Base-by-base conservation (phyloP, 2,329 filamentous ascomycete species). In the Bimuria novae-zelandiae region DNA sequence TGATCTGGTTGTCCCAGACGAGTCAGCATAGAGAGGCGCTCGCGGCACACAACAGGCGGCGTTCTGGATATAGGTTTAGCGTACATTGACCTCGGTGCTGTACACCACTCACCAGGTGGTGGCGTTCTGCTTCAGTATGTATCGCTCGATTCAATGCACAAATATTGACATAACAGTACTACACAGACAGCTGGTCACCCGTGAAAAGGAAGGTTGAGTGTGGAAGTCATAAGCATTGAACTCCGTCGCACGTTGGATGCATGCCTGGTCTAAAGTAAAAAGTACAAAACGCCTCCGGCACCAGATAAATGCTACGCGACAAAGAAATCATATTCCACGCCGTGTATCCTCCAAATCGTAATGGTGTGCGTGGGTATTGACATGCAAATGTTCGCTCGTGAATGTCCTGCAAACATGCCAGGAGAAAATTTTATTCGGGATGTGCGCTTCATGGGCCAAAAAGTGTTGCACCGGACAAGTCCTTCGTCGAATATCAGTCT, bases 231-330 rank as follows among this genome's bases (percentile, higher is more conserved):
- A 43, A 19, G 22, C 40, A 21, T 43, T 43, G 25, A 23, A 46
- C 21, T 25, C 21, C 29, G 43, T 23, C 11, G 43, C 43, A 46
- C 30, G 10, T 21, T 46, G 43, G 7, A 36, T 46, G 43, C 30
- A 23, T 44, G 8, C 40, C n/a, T 41, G 7, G 43, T 36, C 43
- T 46, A 46, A 27, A n/a, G n/a, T 27, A 14, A 36, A 46, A 17
- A 25, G 33, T 27, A 27, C 22, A 25, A 46, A 46, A 46, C 30
- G 30, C 30, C 43, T 11, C 43, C 43, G 27, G 21, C 43, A 35
- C 43, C 43, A 22, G n/a, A n/a, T n/a, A 46, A 46, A 46, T 46
- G 43, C 43, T 35, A 36, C 8, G 43, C 23, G 30, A 43, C 3
- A 43, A 17, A 19, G n/a, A 27, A 27, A 14, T 30, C 8, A 43